These are phyloP conservation scores for Lanmaoa pseudosensibilis DNA, from an alignment of 768 basidiomycete species.

Conservation along the genomic window DNA sequence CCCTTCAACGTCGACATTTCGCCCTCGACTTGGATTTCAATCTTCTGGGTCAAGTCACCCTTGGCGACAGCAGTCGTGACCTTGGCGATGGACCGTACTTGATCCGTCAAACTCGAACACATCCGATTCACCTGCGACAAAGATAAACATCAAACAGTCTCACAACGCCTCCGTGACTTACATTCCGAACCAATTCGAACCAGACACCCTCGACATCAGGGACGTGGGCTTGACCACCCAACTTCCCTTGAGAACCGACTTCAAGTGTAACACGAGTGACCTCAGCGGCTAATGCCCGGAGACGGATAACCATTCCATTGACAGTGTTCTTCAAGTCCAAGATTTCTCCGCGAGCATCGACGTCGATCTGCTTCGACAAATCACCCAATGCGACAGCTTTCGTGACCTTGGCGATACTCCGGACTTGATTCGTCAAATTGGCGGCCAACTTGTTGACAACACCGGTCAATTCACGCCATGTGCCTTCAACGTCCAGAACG, in stretches of 20 bases:
- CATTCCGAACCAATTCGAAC: conserved; percentile 78
- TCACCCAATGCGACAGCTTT: conserved; percentile 86
- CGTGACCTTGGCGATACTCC: conserved; percentile 60
- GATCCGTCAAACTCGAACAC: conserved; percentile 78
- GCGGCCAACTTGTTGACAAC: conserved; percentile 81
- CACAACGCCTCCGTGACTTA: conserved; percentile 31
- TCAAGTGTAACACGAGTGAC: conserved; percentile 83
- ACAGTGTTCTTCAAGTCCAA: conserved; percentile 70
- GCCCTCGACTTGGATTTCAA: conserved; percentile 84
- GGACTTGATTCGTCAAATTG: conserved; percentile 65
- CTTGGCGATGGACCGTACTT: conserved; percentile 79
- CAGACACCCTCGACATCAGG: conserved; percentile 92
- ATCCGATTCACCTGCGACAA: conserved; percentile 66
- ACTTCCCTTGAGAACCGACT: conserved; percentile 85
- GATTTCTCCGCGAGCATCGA: conserved; percentile 89
- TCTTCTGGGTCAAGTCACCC: conserved; percentile 90
- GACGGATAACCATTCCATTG: conserved; percentile 50
- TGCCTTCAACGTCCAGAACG: conserved; percentile 86
- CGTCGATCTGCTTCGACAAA: conserved; percentile 86
- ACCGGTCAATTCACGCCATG: conserved; percentile 83
- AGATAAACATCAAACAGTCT: conserved; percentile 8
- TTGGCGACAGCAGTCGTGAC: conserved; percentile 89
- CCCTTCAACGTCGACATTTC: conserved; percentile 85
- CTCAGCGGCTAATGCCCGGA: conserved; percentile 72
- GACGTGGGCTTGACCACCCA: conserved; percentile 86